A percentile compares a stretch with the other conserved stretches of the same genome.
Conservation (phyloP, 805 yeast species). For the Ogataea siamensis region DNA sequence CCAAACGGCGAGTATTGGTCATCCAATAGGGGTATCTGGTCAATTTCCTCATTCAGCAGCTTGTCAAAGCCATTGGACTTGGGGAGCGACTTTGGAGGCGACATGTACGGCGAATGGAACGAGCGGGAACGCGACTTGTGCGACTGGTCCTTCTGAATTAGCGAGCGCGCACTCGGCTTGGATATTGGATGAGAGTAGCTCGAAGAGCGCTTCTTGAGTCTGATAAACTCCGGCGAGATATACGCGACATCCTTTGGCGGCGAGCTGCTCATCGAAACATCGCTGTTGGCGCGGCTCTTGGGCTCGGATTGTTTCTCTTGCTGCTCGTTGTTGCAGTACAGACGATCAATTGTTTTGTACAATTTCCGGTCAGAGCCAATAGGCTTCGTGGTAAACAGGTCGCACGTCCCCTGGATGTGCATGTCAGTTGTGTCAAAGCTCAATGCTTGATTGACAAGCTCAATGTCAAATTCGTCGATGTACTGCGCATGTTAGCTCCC, state of each 20-base stretch:
- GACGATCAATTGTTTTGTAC: slow-evolving; percentile 82
- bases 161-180: slow-evolving; percentile 13
- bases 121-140: slow-evolving; percentile 31
- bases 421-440: slow-evolving; percentile 75
- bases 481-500: slow-evolving; percentile 49
- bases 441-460: slow-evolving; percentile 81
- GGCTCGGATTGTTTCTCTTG: slow-evolving; percentile 9
- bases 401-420: slow-evolving; percentile 84
- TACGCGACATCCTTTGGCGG: slow-evolving; percentile 16
- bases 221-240: slow-evolving; percentile 32
- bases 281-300: slow-evolving; percentile 24
- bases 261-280: slow-evolving; percentile 18
- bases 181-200: slow-evolving; percentile 31
- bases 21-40: slow-evolving; percentile 8
- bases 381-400: slow-evolving; percentile 90
- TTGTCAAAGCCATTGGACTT: slow-evolving; percentile 10
- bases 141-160: slow-evolving; percentile 12
- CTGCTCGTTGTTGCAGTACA: slow-evolving; percentile 22
- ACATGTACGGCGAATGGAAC: slow-evolving; percentile 27
- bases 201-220: slow-evolving; percentile 33
- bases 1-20: slow-evolving; percentile 71
- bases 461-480: slow-evolving; percentile 91
- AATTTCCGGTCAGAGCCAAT: slow-evolving; percentile 87
- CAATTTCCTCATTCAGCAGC: slow-evolving; percentile 4
- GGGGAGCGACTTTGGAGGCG: slow-evolving; percentile 29